phyloP scores from a whole-genome alignment of 306 rosid genomes.

The Hylodesmum podocarpum region DNA sequence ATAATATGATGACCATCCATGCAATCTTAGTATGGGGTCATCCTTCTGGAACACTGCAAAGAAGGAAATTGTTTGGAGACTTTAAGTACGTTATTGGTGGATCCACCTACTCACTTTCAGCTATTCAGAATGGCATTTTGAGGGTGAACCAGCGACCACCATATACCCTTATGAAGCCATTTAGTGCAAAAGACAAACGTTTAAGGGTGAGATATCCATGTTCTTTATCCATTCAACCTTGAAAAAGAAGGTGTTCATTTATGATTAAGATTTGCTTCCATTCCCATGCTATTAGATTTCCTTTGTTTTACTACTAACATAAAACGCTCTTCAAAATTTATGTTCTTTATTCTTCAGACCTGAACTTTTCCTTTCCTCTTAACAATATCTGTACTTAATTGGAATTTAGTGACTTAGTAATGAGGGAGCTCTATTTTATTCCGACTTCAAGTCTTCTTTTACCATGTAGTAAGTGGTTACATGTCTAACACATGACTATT shows the following conservation, averaged over 20 bases:
- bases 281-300: neutral
- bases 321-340: neutral
- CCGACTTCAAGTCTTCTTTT: neutral
- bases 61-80: conserved; percentile 65
- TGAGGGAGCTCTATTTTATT: neutral
- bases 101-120: conserved; percentile 70
- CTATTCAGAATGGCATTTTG: conserved; percentile 77
- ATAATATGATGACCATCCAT: conserved; percentile 90
- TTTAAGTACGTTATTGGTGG: conserved; percentile 79
- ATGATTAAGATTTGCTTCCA: neutral
- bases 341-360: neutral
- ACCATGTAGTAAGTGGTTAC: neutral
- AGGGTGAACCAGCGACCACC: conserved; percentile 84
- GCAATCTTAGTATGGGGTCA: conserved; percentile 70
- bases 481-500: neutral
- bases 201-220: conserved; percentile 42
- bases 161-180: conserved; percentile 69
- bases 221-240: neutral
- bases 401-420: neutral
- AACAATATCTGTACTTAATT: neutral
- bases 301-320: neutral
- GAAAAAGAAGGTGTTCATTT: neutral
- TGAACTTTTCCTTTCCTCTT: neutral
- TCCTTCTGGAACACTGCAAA: conserved; percentile 69
- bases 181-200: conserved; percentile 72